Base-by-base conservation (phyloP, 768 basidiomycete species). In the Aureoboletus auriporus region DNA sequence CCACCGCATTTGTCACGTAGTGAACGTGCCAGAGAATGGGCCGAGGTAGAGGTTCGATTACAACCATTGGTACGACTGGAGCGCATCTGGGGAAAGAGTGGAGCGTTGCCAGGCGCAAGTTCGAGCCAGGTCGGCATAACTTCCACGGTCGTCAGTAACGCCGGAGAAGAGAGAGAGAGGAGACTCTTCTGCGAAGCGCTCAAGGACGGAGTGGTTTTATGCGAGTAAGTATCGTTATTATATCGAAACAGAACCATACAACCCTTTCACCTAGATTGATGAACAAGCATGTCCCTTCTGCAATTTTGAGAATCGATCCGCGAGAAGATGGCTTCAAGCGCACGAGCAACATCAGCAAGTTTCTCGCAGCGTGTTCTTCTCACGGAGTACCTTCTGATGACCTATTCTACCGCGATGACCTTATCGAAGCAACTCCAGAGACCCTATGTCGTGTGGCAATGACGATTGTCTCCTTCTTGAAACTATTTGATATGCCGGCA, bases 121-220 rank as follows among this genome's bases (percentile, higher is more conserved):
- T 70, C 70, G 13, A 78, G 73, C 49, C 71, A 73, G 48, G 50
- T 68, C 40, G 63, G 61, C 36, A 36, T 48, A 12, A 59, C 57
- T 35, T 63, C 69, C 13, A 65, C 61, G 36, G 71, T 75, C 17
- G 51, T 74, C 14, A 73, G 75, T 55, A 69, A 72, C 20, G 71
- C 74, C 27, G 84, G 83, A 31, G 89, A 88, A 67, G 89, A 91
- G 54, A 74, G 83, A 59, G 89, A 93, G 67, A 71, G 85, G 53
- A 75, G 74, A 45, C 64, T 80, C 29, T 95, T 93, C 59, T 72
- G 75, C 30, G 89, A 93, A 46, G 82, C 87, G 0, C 63, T 94
- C 47, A 70, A 82, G 57, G 93, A 95, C 69, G 93, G 93, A 1
- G 86, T 83, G 65, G 79, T 94, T 17, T 75, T 95, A 20, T 93